Evolutionary conservation across 768 basidiomycete species (phyloP).

Genomic region (Mycena rosella): DNA sequence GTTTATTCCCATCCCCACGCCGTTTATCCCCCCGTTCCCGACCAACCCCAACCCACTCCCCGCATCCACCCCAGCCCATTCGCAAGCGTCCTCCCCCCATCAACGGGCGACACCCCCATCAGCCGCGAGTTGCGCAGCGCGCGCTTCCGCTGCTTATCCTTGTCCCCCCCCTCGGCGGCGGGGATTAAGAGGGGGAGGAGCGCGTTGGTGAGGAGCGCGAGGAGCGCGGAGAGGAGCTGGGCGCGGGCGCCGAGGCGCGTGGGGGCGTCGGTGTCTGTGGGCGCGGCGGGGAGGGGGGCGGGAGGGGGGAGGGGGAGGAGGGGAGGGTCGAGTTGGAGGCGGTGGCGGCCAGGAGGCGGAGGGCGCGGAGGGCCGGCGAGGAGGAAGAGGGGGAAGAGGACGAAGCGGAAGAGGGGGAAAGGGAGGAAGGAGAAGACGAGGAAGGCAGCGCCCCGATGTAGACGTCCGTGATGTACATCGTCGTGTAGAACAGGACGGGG

Average conservation of each 20-base stretch:
- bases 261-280: constrained; percentile 64
- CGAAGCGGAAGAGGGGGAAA: neutral
- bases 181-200: constrained; percentile 77
- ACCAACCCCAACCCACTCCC: no score
- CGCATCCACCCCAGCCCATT: no score
- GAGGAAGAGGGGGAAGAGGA: constrained; percentile 15
- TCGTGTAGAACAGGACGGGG: constrained; percentile 90
- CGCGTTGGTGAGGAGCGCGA: constrained; percentile 77
- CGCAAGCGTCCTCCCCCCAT: no score
- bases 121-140: constrained; percentile 19
- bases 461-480: constrained; percentile 89
- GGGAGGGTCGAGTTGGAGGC: constrained; percentile 29
- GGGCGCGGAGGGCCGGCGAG: constrained; percentile 37
- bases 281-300: constrained; percentile 42
- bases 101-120: constrained; percentile 8
- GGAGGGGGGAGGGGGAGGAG: neutral
- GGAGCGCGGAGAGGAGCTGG: constrained; percentile 79
- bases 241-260: constrained; percentile 89
- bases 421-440: neutral
- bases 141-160: no score
- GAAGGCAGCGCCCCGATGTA: constrained; percentile 67
- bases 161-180: no score
- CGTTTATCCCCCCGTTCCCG: no score
- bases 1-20: no score
- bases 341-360: constrained; percentile 43